Conservation (phyloP, 257 asterid genomes). For the Capsicum baccatum region DNA sequence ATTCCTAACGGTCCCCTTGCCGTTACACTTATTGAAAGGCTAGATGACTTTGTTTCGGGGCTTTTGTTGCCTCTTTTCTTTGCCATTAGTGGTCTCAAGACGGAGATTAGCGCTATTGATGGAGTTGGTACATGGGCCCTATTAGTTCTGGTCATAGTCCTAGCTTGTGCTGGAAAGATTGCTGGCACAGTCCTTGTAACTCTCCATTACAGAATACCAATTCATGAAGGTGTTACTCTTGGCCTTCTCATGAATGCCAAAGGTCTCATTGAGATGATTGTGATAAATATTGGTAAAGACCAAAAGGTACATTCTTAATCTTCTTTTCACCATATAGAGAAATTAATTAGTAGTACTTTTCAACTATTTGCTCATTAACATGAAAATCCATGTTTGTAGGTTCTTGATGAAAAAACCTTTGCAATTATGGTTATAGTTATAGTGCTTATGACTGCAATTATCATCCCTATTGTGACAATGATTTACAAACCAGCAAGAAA, state of each 20-base stretch:
- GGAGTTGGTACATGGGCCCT: not conserved
- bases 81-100: conserved; percentile 30
- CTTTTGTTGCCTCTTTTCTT: conserved; percentile 31
- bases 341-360: not conserved
- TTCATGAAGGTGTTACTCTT: conserved; percentile 24
- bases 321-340: not conserved
- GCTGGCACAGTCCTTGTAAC: conserved; percentile 19
- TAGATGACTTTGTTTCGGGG: conserved; percentile 32
- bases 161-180: conserved; percentile 27
- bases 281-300: conserved; percentile 28
- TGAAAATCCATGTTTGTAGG: not conserved
- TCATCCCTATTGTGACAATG: conserved; percentile 20
- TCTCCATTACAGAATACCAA: conserved; percentile 19
- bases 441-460: conserved; percentile 26
- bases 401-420: conserved; percentile 20
- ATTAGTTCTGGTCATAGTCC: not conserved
- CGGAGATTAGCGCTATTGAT: conserved; percentile 5
- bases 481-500: conserved; percentile 29
- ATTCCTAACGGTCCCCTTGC: conserved; percentile 25
- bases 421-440: conserved; percentile 35
- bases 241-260: conserved; percentile 32
- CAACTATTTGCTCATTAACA: not conserved
- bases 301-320: not conserved
- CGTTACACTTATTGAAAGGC: conserved; percentile 11
- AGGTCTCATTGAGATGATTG: conserved; percentile 31